These are phyloP conservation scores for Filosporella fistucella DNA, from an alignment of 495 filamentous ascomycete genomes.

Conservation along the genomic window DNA sequence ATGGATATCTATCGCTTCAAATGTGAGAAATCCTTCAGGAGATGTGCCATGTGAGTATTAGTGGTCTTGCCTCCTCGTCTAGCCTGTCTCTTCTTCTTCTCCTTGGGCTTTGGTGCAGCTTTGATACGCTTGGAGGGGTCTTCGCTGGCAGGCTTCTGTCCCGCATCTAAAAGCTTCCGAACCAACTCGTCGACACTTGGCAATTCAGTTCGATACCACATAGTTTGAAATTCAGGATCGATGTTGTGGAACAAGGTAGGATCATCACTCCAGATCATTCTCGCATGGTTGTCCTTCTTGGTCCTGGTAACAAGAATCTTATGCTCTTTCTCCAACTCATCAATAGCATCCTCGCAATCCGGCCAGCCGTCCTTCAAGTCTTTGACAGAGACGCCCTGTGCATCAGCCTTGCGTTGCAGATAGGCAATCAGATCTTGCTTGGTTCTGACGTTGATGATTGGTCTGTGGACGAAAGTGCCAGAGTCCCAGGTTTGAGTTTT, in stretches of 20 bases:
- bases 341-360: conserved; percentile 71
- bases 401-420: conserved; percentile 77
- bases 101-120: conserved; percentile 55
- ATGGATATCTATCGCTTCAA: not conserved
- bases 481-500: conserved; percentile 45
- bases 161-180: conserved; percentile 63
- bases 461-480: conserved; percentile 73
- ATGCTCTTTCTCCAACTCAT: conserved; percentile 69
- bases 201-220: conserved; percentile 79
- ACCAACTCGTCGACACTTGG: conserved; percentile 73
- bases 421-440: conserved; percentile 71
- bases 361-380: conserved; percentile 95
- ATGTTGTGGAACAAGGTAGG: conserved; percentile 68
- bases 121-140: conserved; percentile 60
- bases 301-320: conserved; percentile 80
- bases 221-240: conserved; percentile 73
- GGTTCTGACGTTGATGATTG: conserved; percentile 68
- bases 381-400: conserved; percentile 73
- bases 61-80: conserved; percentile 75
- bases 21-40: conserved; percentile 69
- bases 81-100: conserved; percentile 61
- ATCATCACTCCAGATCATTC: conserved; percentile 86
- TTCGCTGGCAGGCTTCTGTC: conserved; percentile 75
- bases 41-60: conserved; percentile 86
- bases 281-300: conserved; percentile 85